phyloP scores from a whole-genome alignment of 2,329 filamentous ascomycete species.

The Aspergillus ustus region DNA sequence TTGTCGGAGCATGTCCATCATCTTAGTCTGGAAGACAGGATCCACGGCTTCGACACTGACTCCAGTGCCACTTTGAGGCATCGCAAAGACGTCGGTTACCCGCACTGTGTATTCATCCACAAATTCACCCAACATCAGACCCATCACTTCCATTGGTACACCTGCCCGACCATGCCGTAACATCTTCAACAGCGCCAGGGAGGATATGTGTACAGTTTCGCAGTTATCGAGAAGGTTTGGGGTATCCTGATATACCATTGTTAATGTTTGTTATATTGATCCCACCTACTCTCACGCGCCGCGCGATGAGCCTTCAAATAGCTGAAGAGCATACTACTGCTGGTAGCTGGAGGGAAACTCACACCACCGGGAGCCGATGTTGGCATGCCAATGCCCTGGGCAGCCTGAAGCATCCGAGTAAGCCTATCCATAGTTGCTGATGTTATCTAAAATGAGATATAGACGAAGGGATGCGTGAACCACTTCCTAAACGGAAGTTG shows the following conservation, averaged over 20 bases:
- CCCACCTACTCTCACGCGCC: neutral
- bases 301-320: neutral
- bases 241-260: slow-evolving; percentile 68
- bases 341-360: slow-evolving; percentile 28
- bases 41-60: slow-evolving; percentile 98
- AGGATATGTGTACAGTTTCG: slow-evolving; percentile 99
- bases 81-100: slow-evolving; percentile 98
- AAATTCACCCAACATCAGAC: slow-evolving; percentile 97
- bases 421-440: slow-evolving; percentile 78
- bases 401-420: slow-evolving; percentile 81
- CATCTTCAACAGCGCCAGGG: slow-evolving; percentile 97
- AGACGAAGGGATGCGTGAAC: slow-evolving; percentile 24
- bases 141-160: slow-evolving; percentile 99
- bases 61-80: slow-evolving; percentile 98
- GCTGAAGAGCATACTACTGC: slow-evolving; percentile 8
- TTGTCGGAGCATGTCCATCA: slow-evolving; percentile 99
- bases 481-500: slow-evolving; percentile 40
- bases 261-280: slow-evolving; percentile 16
- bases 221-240: slow-evolving; percentile 95
- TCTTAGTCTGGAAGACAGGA: slow-evolving; percentile 98
- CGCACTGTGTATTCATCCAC: slow-evolving; percentile 98
- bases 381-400: slow-evolving; percentile 62
- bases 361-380: slow-evolving; percentile 45
- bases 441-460: slow-evolving; percentile 24
- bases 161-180: slow-evolving; percentile 94